phyloP scores from a whole-genome alignment of 306 rosid genomes.

The Rosa lucieae region DNA sequence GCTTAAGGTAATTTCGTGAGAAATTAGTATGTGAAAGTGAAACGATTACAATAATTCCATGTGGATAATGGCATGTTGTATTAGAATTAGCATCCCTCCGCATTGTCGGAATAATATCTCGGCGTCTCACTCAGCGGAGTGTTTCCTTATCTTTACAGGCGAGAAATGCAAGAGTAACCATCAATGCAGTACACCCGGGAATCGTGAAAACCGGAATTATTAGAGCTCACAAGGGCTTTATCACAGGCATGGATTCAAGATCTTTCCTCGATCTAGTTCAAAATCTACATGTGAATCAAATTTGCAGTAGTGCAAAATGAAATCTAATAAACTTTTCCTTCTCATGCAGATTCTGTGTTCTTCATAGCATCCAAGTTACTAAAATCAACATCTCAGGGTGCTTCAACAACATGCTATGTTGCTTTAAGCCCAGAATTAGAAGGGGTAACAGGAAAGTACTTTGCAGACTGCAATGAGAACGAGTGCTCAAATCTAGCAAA shows the following conservation, averaged over 20 bases:
- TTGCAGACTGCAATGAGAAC: constrained; percentile 80
- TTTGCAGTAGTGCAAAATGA: not conserved
- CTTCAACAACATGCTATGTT: constrained; percentile 85
- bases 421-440: constrained; percentile 73
- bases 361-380: constrained; percentile 85
- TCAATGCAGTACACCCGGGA: constrained; percentile 92
- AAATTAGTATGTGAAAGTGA: not conserved
- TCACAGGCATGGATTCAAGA: constrained; percentile 47
- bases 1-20: constrained; percentile 51
- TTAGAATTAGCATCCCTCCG: not conserved
- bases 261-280: not conserved
- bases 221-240: constrained; percentile 75
- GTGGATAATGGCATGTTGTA: not conserved
- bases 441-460: constrained; percentile 75
- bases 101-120: not conserved
- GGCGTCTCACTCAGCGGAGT: not conserved
- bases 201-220: constrained; percentile 83
- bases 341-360: constrained; percentile 75
- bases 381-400: constrained; percentile 83
- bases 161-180: constrained; percentile 81
- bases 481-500: constrained; percentile 73
- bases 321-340: constrained; percentile 11
- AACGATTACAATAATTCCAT: not conserved
- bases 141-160: constrained; percentile 38
- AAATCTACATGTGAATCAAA: not conserved